A percentile compares a stretch with the other conserved stretches of the same genome.
These are phyloP conservation scores for Dendrocalamus latiflorus DNA, from an alignment of 202 grass and related monocot species.

Conservation along the genomic window DNA sequence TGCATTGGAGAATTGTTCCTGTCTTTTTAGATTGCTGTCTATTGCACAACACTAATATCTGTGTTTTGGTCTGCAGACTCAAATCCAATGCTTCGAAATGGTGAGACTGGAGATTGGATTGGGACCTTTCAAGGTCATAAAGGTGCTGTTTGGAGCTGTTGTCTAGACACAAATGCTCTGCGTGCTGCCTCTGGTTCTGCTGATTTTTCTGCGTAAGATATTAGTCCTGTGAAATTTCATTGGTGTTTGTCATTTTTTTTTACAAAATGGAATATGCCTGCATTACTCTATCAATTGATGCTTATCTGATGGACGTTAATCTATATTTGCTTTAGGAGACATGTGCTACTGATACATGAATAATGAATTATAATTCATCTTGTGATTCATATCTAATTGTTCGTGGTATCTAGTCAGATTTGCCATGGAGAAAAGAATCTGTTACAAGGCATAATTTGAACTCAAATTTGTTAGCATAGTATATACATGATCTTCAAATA, in stretches of 20 bases:
- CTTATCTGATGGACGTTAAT: neutral
- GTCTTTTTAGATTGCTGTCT: neutral
- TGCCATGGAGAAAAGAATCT: neutral
- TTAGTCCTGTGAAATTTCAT: neutral
- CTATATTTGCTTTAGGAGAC: neutral
- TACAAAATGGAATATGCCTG: neutral
- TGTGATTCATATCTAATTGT: neutral
- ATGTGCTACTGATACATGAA: neutral
- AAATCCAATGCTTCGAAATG: slow-evolving; percentile 97
- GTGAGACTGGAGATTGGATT: slow-evolving; percentile 99
- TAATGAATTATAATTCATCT: neutral
- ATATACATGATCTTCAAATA: neutral
- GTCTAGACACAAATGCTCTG: slow-evolving; percentile 85
- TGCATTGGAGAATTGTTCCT: neutral
- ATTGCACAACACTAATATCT: neutral
- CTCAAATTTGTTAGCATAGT: too few species aligned
- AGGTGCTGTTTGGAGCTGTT: slow-evolving; percentile 97
- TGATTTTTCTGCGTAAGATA: slow-evolving; percentile 93
- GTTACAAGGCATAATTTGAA: too few species aligned
- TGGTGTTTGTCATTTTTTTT: neutral
- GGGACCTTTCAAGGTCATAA: slow-evolving; percentile 99
- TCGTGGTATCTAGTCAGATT: neutral
- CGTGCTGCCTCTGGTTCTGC: slow-evolving; percentile 90
- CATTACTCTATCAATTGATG: neutral
- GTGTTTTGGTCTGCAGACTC: slow-evolving; percentile 56